A percentile compares a stretch with the other conserved stretches of the same genome.
Conservation (phyloP, 257 asterid species). For the Plantago major region DNA sequence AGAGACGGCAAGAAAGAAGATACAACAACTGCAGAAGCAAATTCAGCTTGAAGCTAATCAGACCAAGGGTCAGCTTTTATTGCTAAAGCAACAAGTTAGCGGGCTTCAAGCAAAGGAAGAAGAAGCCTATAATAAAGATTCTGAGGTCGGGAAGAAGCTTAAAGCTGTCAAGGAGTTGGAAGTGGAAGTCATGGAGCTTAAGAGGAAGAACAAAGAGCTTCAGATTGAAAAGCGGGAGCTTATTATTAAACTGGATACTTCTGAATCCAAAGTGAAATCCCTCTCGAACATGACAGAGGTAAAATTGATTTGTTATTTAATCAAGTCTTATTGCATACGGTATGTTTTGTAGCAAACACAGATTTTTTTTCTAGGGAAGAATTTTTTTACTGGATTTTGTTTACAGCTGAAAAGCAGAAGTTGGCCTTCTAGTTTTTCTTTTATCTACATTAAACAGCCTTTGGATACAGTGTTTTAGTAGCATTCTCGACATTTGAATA, state of each 20-base stretch:
- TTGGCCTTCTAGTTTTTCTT: too few species aligned
- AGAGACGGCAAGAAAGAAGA: constrained; percentile 66
- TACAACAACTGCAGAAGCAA: constrained; percentile 79
- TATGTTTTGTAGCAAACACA: too few species aligned
- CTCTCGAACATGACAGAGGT: constrained; percentile 95
- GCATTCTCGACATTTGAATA: too few species aligned
- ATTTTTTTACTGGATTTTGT: too few species aligned
- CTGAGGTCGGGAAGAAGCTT: constrained; percentile 74
- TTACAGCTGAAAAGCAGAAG: too few species aligned
- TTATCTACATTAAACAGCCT: too few species aligned
- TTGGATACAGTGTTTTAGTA: too few species aligned
- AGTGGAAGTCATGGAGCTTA: constrained; percentile 85
- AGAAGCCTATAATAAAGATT: constrained; percentile 54
- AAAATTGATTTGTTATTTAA: constrained; percentile 1
- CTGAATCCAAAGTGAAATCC: constrained; percentile 58
- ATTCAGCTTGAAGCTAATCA: constrained; percentile 89
- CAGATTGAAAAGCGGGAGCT: constrained; percentile 90
- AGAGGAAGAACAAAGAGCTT: constrained; percentile 89
- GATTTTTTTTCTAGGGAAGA: too few species aligned
- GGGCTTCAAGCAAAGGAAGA: constrained; percentile 84
- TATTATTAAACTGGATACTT: constrained; percentile 62
- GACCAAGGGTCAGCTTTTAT: constrained; percentile 81
- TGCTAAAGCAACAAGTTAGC: constrained; percentile 82
- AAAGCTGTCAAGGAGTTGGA: constrained; percentile 72
- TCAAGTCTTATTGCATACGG: too few species aligned